Evolutionary conservation across 768 basidiomycete genomes (phyloP), one percentile per base, ranked within the genome.

Genomic region (Omphalotus guepiniiformis): DNA sequence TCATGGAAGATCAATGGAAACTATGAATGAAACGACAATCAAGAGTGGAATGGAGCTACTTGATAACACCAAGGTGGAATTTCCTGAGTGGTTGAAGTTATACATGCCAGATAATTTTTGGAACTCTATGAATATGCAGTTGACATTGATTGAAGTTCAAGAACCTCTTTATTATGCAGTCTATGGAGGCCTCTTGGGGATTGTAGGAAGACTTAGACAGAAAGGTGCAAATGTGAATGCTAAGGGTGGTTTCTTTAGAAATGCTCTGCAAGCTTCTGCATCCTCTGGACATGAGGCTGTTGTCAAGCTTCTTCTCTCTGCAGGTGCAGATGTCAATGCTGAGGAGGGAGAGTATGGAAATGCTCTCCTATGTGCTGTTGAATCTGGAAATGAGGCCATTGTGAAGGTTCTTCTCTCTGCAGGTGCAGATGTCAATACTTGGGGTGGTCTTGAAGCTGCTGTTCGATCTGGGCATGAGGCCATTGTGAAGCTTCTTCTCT

Each of bases 281-380:
- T 16, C 3, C 2, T 1, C 16, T 1, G 36, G 34, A 22, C n/a
- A 44, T 27, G 18, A 15, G 23, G 26, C 30, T 12, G 34, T 50
- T 23, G 35, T 21, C 4, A 19, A 27, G 23, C 11, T 50, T 11
- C 35, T 45, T 5, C 12, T 44, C 15, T 19, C 34, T 12, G 43
- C 42, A 26, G 48, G 48, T 16, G 48, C 48, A 5, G 30, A 42
- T 43, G 23, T 32, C 39, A 49, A 42, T 36, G 40, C 23, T 8
- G 8, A 15, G 9, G 18, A 9, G 18, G 26, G 25, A 19, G n/a
- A n/a, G n/a, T 40, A 22, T 49, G 39, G 39, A 28, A 49, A 25
- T 27, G 45, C 28, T n/a, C 16, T 50, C n/a, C 49, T 45, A 22
- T 21, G 22, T 36, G 49, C 49, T 7, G n/a, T 22, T 6, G 6